Evolutionary conservation across 2,329 filamentous ascomycete species (phyloP).

Genomic region (Ophiostoma ulmi): DNA sequence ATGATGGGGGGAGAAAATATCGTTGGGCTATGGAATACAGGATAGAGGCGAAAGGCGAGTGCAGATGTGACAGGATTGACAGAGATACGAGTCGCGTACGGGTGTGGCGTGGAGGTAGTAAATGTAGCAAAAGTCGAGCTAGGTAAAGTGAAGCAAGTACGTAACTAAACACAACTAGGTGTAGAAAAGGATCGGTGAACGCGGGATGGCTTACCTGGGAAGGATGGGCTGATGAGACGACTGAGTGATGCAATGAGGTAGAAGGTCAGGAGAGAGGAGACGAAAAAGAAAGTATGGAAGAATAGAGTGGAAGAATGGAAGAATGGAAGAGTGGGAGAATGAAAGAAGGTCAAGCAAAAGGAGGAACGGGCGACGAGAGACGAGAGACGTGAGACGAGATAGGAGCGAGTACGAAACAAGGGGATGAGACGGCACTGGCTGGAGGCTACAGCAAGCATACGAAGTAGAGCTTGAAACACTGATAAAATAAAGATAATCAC

Average conservation of each 20-base stretch:
- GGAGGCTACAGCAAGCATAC: not conserved
- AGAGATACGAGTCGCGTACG: too few relatives aligned
- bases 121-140: not conserved
- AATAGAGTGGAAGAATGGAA: not conserved
- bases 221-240: not conserved
- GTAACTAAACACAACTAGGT: not conserved
- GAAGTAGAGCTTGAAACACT: not conserved
- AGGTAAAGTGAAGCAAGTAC: not conserved
- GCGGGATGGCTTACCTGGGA: slow-evolving; percentile 1
- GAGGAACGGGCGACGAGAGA: not conserved
- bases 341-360: not conserved
- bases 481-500: not conserved
- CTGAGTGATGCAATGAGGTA: not conserved
- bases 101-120: not conserved
- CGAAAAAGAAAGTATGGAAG: not conserved
- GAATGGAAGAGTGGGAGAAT: not conserved
- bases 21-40: not conserved
- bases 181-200: not conserved
- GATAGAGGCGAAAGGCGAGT: not conserved
- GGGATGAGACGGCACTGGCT: not conserved
- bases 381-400: too few relatives aligned
- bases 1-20: not conserved
- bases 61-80: not conserved
- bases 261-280: not conserved
- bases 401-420: slow-evolving; percentile 4